Evolutionary conservation across 129 eudicot genomes (phyloP), one percentile per base, ranked within the genome.

Genomic region (Flaveria robusta): DNA sequence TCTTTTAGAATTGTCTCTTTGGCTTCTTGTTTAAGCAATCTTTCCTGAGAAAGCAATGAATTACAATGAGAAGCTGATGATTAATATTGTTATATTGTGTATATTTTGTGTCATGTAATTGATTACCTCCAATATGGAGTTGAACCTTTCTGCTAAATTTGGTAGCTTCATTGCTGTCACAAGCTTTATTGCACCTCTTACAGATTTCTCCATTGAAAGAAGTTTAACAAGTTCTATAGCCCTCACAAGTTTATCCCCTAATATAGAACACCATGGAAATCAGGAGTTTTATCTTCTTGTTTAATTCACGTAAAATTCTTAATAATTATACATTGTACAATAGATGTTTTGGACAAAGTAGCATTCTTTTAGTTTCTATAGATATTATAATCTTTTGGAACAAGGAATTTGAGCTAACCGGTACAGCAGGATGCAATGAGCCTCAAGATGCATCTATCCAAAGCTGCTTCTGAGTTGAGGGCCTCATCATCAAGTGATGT

Each of bases 391-490:
- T 42, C 34, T 26, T 54, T 26, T 75, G 22, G 18, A 79, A 63
- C 24, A 23, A 49, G 45, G 13, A 27, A 59, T 58, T 70, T 55
- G 15, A 63, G 69, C 93, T 65, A 50, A 95, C 99, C 89, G 12
- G 86, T 87, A 87, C 97, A 91, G 86, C 99, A 95, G 68, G 99
- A 91, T 47, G 92, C 96, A 78, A 95, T 95, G 66, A 95, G 96
- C 91, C 91, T 91, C 87, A 95, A 83, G 75, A 95, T 91, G 92
- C 99, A 95, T 90, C 92, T 87, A 78, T 95, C 99, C 70, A 91
- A 88, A 65, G 92, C 86, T 75, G 96, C 83, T 85, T 95, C 99
- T 7, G 65, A 81, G 60, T 86, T 85, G 60, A 91, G 88, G 59
- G 95, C 94, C 74, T 91, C 94, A 12, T 95, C 96, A 18, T 95